Evolutionary conservation across 2,329 filamentous ascomycete genomes (phyloP), one percentile per base, ranked within the genome.

Genomic region (Fusarium dimerum): DNA sequence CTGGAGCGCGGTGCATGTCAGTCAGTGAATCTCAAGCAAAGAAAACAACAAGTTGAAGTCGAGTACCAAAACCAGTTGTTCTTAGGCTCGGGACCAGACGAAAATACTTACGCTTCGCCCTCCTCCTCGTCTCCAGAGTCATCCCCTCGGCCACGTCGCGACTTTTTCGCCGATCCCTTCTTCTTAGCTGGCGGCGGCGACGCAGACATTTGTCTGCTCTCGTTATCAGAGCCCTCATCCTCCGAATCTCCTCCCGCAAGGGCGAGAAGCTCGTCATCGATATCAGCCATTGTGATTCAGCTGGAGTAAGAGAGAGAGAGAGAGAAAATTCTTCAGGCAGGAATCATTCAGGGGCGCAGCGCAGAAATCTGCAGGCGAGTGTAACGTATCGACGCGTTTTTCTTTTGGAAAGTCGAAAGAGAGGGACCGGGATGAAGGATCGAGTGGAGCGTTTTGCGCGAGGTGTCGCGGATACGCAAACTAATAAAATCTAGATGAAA

Each of bases 181-280:
- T 65, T 72, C 55, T 71, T 71, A 3, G 68, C 59, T 6, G 73
- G 66, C 57, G 78, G 73, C 55, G 79, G 76, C 56, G 84, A 82
- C 47, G 78, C 77, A 43, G 83, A 81, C 38, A 74, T 78, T 60
- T 79, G 76, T 65, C 83, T 75, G 71, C 82, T 78, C 64, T 74
- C 73, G 64, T 77, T 77, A 72, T 77, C 76, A 67, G 76, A 71
- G 46, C 68, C 81, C 72, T 84, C 83, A 63, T 83, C 83, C 66
- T 80, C 83, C 52, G 84, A 83, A 48, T 84, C 88, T 62, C 90
- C 91, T 66, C 91, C 94, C 49, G 92, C 94, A 60, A 97, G 86
- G 67, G 90, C 92, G 60, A 97, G 87, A 61, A 97, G 86, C 77
- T 97, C 93, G 65, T 93, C 92, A 70, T 97, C 93, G 62, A 97